phyloP scores from a whole-genome alignment of 768 basidiomycete species.

The Mycena rebaudengoi region DNA sequence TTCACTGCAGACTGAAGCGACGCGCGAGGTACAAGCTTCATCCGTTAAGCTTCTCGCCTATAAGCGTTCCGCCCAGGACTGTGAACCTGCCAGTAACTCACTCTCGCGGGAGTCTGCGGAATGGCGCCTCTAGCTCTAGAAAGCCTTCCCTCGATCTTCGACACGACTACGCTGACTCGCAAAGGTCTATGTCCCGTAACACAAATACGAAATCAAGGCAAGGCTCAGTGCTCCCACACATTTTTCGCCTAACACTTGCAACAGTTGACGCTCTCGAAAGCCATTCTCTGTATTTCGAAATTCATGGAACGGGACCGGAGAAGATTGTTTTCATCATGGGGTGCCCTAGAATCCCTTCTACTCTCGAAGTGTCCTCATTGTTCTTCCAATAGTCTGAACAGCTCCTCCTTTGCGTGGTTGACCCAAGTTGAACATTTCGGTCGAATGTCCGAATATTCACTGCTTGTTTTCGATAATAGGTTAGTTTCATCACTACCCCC shows the following conservation, averaged over 20 bases:
- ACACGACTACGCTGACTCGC: constrained; percentile 64
- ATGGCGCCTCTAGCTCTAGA: too few relatives aligned
- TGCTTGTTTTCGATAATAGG: constrained; percentile 82
- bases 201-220: constrained; percentile 41
- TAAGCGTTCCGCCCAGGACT: too few relatives aligned
- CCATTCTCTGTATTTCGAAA: constrained; percentile 83
- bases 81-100: too few relatives aligned
- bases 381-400: constrained; percentile 59
- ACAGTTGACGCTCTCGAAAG: constrained; percentile 55
- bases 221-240: too few relatives aligned
- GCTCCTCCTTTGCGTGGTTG: constrained; percentile 69
- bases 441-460: constrained; percentile 55
- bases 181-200: constrained; percentile 78
- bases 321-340: constrained; percentile 75
- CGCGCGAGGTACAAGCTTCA: too few relatives aligned
- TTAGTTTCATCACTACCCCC: neutral
- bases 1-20: too few relatives aligned
- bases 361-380: constrained; percentile 21
- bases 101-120: too few relatives aligned
- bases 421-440: constrained; percentile 72
- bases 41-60: too few relatives aligned
- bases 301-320: constrained; percentile 71
- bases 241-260: too few relatives aligned
- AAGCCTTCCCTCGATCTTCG: constrained; percentile 52
- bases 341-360: neutral